Conservation (phyloP, 2,329 filamentous ascomycete species). For the Ambrosiella xylebori region DNA sequence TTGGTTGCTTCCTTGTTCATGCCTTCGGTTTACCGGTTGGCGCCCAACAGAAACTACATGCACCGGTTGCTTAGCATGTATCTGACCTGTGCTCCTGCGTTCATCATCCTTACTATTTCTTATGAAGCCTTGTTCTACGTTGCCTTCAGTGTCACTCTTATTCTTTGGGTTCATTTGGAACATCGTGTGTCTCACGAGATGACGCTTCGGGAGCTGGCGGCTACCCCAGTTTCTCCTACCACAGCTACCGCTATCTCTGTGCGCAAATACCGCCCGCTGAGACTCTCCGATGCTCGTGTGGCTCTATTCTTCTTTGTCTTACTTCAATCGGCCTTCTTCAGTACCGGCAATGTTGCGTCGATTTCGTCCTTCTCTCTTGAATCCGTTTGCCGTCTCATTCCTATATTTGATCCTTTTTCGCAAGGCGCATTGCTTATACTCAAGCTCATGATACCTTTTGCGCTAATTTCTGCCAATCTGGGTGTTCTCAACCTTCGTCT, state of each 20-base stretch:
- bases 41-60: constrained; percentile 74
- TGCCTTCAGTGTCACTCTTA: constrained; percentile 62
- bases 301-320: constrained; percentile 91
- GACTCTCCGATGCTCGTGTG: constrained; percentile 68
- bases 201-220: neutral
- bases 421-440: constrained; percentile 74
- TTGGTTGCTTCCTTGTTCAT: constrained; percentile 59
- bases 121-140: constrained; percentile 96
- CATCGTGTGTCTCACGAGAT: constrained; percentile 30
- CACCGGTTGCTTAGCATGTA: constrained; percentile 81
- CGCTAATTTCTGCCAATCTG: constrained; percentile 80
- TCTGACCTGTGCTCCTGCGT: constrained; percentile 78
- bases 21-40: constrained; percentile 64
- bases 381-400: constrained; percentile 70
- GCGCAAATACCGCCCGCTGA: constrained; percentile 43
- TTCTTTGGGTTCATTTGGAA: constrained; percentile 86
- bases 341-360: constrained; percentile 88
- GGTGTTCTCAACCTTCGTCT: constrained; percentile 76
- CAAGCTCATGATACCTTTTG: constrained; percentile 88
- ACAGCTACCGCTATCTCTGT: constrained; percentile 14
- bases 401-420: constrained; percentile 83
- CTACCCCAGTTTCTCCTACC: constrained; percentile 14
- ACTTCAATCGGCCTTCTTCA: constrained; percentile 91
- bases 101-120: constrained; percentile 90
- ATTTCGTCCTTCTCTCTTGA: constrained; percentile 87